phyloP scores from a whole-genome alignment of 768 basidiomycete genomes.

The Omphalotus guepiniiformis region DNA sequence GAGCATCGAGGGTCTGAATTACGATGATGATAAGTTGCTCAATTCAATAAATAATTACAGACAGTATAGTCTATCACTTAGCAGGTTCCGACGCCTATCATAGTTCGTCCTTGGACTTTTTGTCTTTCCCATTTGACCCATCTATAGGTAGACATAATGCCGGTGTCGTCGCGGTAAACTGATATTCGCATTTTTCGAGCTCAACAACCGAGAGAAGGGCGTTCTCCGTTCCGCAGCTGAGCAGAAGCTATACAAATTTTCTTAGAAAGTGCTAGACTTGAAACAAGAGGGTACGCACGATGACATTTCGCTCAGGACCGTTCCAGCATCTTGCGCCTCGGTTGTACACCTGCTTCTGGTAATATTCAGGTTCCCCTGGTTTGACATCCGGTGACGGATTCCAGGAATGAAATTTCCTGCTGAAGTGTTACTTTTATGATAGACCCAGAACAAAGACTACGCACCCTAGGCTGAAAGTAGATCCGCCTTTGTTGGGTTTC shows the following conservation, averaged over 20 bases:
- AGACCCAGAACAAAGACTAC: constrained; percentile 20
- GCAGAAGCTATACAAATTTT: constrained; percentile 51
- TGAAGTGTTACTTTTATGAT: constrained; percentile 3
- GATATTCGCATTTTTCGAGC: constrained; percentile 95
- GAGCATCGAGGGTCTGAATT: neutral
- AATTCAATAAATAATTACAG: neutral
- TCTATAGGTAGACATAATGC: constrained; percentile 70
- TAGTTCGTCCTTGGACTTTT: constrained; percentile 37
- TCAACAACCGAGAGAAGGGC: constrained; percentile 73
- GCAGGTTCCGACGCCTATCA: constrained; percentile 14
- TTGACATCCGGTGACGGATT: constrained; percentile 53
- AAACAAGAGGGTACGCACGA: constrained; percentile 39
- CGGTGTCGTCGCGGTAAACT: constrained; percentile 79
- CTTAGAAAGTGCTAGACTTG: neutral
- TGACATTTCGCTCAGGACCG: constrained; percentile 84
- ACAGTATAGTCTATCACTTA: neutral
- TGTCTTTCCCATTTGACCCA: constrained; percentile 31
- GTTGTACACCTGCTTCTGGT: constrained; percentile 78
- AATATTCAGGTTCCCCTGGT: constrained; percentile 68
- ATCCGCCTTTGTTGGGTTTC: constrained; percentile 78
- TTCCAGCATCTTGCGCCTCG: constrained; percentile 94
- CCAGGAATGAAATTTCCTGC: constrained; percentile 78
- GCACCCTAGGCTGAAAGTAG: constrained; percentile 78
- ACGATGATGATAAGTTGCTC: neutral
- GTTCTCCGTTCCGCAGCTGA: constrained; percentile 87